Percentiles rank a stretch among this genome's conserved stretches.
Evolutionary conservation across 2,329 filamentous ascomycete species (phyloP).

Genomic region (Hypoxylon sp.): DNA sequence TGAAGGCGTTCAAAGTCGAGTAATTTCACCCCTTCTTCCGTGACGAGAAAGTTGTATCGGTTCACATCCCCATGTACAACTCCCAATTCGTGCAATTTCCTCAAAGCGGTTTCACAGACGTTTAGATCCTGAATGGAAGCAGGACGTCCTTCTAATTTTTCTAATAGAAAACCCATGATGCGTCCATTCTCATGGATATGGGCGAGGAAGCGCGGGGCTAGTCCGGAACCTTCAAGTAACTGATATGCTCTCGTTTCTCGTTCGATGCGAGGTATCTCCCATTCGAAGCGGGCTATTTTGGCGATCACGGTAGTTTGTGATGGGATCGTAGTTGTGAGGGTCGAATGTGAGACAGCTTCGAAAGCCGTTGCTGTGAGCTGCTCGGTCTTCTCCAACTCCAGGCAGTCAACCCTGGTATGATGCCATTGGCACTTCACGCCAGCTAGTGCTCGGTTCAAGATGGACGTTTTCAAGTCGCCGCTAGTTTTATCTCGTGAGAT

Average conservation of each 20-base stretch:
- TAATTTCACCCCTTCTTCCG: constrained; percentile 49
- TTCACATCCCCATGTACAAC: constrained; percentile 58
- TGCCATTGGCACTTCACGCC: too few relatives aligned
- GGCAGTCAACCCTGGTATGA: too few relatives aligned
- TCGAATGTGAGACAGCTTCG: too few relatives aligned
- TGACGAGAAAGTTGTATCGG: constrained; percentile 58
- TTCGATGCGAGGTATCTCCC: constrained; percentile 55
- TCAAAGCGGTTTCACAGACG: constrained; percentile 51
- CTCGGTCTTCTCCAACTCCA: too few relatives aligned
- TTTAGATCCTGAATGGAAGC: constrained; percentile 51
- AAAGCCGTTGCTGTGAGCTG: too few relatives aligned
- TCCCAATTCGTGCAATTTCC: constrained; percentile 51
- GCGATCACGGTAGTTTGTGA: constrained; percentile 43
- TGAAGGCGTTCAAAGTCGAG: constrained; percentile 53
- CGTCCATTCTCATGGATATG: constrained; percentile 56
- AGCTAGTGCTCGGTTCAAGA: too few relatives aligned
- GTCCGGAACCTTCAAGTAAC: constrained; percentile 49
- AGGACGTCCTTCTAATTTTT: constrained; percentile 54
- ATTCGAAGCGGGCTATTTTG: constrained; percentile 56
- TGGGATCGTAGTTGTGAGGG: too few relatives aligned
- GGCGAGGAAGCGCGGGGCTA: constrained; percentile 56
- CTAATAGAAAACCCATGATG: constrained; percentile 56
- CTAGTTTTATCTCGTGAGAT: too few relatives aligned
- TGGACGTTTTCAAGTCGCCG: too few relatives aligned
- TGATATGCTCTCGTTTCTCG: constrained; percentile 54